These are phyloP conservation scores for Pugionium dolabratum DNA, from an alignment of 345 rosid species.

Conservation along the genomic window DNA sequence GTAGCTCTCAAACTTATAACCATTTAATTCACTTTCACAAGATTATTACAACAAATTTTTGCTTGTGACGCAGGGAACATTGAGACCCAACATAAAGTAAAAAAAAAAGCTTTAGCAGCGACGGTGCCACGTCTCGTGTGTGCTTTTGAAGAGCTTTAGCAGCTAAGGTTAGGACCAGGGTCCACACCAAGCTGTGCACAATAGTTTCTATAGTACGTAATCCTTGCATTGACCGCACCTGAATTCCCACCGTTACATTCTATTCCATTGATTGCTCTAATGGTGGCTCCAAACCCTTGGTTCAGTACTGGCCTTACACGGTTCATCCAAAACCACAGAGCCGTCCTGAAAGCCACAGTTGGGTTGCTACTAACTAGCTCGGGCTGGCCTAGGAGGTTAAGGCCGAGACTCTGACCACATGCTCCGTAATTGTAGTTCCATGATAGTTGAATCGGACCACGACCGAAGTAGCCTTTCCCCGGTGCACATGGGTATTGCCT, in stretches of 20 bases:
- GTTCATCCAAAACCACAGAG: slow-evolving; percentile 62
- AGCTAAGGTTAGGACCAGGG: slow-evolving; percentile 43
- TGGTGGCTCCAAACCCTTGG: slow-evolving; percentile 60
- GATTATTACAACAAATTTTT: slow-evolving; percentile 20
- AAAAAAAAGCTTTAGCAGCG: too few relatives aligned
- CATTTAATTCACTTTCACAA: slow-evolving; percentile 19
- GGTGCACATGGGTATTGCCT: slow-evolving; percentile 59
- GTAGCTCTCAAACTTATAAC: neutral
- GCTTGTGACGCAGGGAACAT: slow-evolving; percentile 33
- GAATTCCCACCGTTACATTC: slow-evolving; percentile 50
- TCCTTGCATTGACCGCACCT: slow-evolving; percentile 44
- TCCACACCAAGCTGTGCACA: slow-evolving; percentile 47
- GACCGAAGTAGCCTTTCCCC: slow-evolving; percentile 51
- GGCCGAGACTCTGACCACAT: slow-evolving; percentile 43
- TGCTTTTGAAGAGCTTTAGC: slow-evolving; percentile 22
- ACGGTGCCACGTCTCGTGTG: slow-evolving; percentile 8
- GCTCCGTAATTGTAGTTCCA: slow-evolving; percentile 63
- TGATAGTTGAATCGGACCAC: slow-evolving; percentile 59
- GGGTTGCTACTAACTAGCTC: slow-evolving; percentile 47
- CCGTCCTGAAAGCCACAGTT: slow-evolving; percentile 48
- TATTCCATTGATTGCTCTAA: slow-evolving; percentile 49
- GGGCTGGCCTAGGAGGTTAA: slow-evolving; percentile 47
- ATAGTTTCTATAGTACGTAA: slow-evolving; percentile 43
- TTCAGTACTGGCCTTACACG: slow-evolving; percentile 43
- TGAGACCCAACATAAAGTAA: neutral